Evolutionary conservation across 371 early-diverging fungal species (phyloP), one percentile per base, ranked within the genome.

Genomic region (Cokeromyces recurvatus): DNA sequence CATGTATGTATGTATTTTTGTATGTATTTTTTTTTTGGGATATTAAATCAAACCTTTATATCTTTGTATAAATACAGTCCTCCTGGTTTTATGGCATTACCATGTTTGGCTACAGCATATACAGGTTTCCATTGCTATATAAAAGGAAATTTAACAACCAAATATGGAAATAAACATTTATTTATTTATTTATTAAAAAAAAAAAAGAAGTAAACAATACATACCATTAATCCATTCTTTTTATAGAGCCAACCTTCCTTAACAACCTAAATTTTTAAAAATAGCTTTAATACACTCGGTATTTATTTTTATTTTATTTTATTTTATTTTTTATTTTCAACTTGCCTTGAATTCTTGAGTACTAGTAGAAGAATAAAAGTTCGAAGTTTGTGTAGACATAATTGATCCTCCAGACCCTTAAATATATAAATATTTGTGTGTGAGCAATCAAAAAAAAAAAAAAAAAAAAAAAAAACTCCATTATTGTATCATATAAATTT

Each of bases 91-190:
- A 75, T 56, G 15, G 72, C 52, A 49, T 65, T 75, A 7, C 76
- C 76, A 54, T 75, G 76, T 45, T 71, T 75, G 7, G 76, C 76
- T n/a, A 75, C 72, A 7, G 66, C 76, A 48, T 71, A 75, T 19
- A 68, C 72, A 36, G 53, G 51, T 32, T 68, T 73, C 76, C 76
- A 75, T 64, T 68, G 72, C 68, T 67, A 46, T n/a, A 39, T 42
- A 48, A n/a, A n/a, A 25, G 24, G 40, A 37, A 21, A 52, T 37
- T 35, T 23, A 25, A 40, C 34, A 34, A 44, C 14, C n/a, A 21
- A 4, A 32, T 3, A 16, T 43, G 19, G 29, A 40, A 40, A 21
- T 38, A 29, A 5, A 34, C 29, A 7, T 27, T 27, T 27, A 27
- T 27, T 11, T 7, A 27, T 7, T 7, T 27, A 34, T 34, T 15